Evolutionary conservation across 495 filamentous ascomycete species (phyloP).

Genomic region (Pseudotulostoma volvatum): DNA sequence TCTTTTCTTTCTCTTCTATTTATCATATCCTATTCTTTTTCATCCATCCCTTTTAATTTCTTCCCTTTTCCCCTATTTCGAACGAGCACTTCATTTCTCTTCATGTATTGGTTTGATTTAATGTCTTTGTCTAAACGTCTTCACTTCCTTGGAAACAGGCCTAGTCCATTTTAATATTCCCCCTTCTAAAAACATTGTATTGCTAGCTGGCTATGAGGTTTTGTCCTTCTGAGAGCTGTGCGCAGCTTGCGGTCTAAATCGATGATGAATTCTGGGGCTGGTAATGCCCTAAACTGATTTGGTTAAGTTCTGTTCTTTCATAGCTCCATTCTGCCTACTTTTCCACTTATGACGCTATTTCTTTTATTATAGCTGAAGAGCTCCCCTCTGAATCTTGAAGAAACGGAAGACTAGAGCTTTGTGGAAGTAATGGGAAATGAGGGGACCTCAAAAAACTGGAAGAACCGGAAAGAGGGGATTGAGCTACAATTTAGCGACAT

Average conservation of each 20-base stretch:
- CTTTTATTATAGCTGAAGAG: background rate
- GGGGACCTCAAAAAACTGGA: background rate
- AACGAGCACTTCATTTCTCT: slow-evolving; percentile 6
- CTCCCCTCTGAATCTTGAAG: background rate
- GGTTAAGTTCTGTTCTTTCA: slow-evolving; percentile 2
- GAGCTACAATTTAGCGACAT: background rate
- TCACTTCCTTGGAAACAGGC: slow-evolving; percentile 1
- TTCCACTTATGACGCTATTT: slow-evolving; percentile 15
- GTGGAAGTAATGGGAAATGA: background rate
- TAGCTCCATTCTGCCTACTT: too few relatives aligned
- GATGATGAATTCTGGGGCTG: slow-evolving; percentile 7
- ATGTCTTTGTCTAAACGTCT: slow-evolving; percentile 3
- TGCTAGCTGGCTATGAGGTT: slow-evolving; percentile 29
- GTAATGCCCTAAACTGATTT: slow-evolving; percentile 14
- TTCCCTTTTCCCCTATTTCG: slow-evolving; percentile 14
- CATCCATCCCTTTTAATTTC: slow-evolving; percentile 17
- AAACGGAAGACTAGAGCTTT: background rate
- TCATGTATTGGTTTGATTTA: slow-evolving; percentile 15
- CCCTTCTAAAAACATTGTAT: slow-evolving; percentile 22
- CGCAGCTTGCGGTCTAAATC: slow-evolving; percentile 4
- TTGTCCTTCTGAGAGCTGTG: slow-evolving; percentile 7
- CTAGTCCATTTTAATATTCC: slow-evolving; percentile 6
- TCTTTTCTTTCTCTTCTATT: slow-evolving; percentile 9
- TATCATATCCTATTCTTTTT: slow-evolving; percentile 8
- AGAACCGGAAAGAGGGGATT: background rate